Evolutionary conservation across 345 rosid genomes (phyloP).

Genomic region (Isatis tinctoria): DNA sequence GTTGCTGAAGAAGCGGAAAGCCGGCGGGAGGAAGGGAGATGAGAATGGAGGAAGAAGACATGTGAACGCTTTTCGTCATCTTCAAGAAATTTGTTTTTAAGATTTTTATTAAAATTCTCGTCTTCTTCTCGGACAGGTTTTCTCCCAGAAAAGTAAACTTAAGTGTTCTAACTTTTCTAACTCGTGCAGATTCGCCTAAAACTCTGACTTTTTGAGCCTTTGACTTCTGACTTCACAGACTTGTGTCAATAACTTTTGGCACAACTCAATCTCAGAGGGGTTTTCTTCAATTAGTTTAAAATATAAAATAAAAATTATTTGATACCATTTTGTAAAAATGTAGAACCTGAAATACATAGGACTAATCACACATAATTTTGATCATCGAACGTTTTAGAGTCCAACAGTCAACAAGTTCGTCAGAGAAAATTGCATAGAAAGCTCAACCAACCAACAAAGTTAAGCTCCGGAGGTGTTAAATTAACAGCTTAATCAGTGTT

Average conservation of each 20-base stretch:
- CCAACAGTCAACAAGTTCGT: background rate
- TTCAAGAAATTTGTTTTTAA: constrained; percentile 15
- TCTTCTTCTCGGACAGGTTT: background rate
- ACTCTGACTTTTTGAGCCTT: background rate
- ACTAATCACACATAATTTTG: too few species aligned
- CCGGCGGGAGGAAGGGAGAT: constrained; percentile 17
- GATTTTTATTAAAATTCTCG: background rate
- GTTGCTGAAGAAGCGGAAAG: constrained; percentile 17
- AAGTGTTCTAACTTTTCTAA: background rate
- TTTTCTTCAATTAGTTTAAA: background rate
- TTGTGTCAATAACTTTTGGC: background rate
- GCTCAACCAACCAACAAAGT: background rate
- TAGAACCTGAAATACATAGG: background rate
- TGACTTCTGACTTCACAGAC: background rate
- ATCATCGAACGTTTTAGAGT: too few species aligned
- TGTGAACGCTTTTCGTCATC: constrained; percentile 36
- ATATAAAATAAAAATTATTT: background rate
- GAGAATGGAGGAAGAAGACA: constrained; percentile 20
- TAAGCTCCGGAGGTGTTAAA: background rate
- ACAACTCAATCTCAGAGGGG: background rate
- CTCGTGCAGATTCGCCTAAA: constrained; percentile 10
- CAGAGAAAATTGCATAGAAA: background rate
- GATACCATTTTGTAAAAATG: background rate
- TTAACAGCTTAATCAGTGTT: background rate
- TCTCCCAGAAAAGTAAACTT: background rate